Conservation (phyloP, 345 rosid genomes). For the Pistacia vera region DNA sequence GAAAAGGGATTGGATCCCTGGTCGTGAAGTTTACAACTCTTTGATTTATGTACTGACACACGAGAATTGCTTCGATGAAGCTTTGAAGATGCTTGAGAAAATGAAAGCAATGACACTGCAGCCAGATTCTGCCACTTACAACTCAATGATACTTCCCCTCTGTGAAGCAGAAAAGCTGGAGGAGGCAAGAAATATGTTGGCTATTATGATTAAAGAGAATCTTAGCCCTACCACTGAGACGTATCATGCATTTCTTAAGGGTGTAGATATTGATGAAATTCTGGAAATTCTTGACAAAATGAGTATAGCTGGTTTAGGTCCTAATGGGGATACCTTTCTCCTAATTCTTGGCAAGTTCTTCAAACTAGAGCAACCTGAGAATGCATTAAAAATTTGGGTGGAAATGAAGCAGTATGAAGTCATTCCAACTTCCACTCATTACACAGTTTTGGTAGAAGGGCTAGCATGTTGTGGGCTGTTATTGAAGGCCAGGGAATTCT, state of each 20-base stretch:
- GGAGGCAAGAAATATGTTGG: conserved; percentile 63
- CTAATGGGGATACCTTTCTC: conserved; percentile 58
- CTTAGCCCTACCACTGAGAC: conserved; percentile 62
- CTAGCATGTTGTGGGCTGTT: conserved; percentile 58
- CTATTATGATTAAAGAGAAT: conserved; percentile 56
- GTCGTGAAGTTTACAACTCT: conserved; percentile 70
- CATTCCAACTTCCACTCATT: conserved; percentile 44
- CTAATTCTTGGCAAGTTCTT: conserved; percentile 59
- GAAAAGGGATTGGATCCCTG: conserved; percentile 70
- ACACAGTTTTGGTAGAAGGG: conserved; percentile 54
- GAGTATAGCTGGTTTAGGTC: conserved; percentile 64
- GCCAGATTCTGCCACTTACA: conserved; percentile 70
- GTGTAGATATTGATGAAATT: conserved; percentile 48
- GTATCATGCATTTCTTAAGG: conserved; percentile 72
- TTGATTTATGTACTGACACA: conserved; percentile 68
- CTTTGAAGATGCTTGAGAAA: conserved; percentile 63
- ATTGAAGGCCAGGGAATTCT: conserved; percentile 55
- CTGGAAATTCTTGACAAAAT: conserved; percentile 57
- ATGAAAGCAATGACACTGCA: conserved; percentile 56
- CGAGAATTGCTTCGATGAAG: conserved; percentile 70
- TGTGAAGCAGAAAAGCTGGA: conserved; percentile 57
- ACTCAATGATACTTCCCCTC: conserved; percentile 71
- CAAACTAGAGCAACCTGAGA: conserved; percentile 58
- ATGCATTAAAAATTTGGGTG: conserved; percentile 69
- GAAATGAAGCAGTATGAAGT: conserved; percentile 68